These are phyloP conservation scores for Astrocystis sublimbata DNA, from an alignment of 495 filamentous ascomycete genomes.

Conservation along the genomic window DNA sequence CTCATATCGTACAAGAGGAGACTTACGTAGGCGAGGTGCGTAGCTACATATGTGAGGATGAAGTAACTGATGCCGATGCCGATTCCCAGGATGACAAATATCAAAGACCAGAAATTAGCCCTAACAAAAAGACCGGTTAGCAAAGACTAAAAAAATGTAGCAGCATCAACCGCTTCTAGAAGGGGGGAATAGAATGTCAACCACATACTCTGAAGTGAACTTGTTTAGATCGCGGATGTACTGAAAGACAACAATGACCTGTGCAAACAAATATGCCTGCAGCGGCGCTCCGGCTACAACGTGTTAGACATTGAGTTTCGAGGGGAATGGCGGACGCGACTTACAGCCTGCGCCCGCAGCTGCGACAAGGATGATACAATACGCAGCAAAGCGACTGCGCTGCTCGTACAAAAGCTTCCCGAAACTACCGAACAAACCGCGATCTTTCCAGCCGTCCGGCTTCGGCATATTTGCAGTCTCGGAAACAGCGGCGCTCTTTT, in stretches of 20 bases:
- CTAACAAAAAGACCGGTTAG: slow-evolving; percentile 4
- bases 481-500: slow-evolving; percentile 48
- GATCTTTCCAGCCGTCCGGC: slow-evolving; percentile 34
- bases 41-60: slow-evolving; percentile 35
- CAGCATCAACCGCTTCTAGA: no score
- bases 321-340: not conserved
- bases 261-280: slow-evolving; percentile 48
- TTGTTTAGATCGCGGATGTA: slow-evolving; percentile 22
- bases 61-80: slow-evolving; percentile 43
- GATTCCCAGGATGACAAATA: slow-evolving; percentile 49
- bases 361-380: slow-evolving; percentile 37
- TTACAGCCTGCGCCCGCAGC: slow-evolving; percentile 41
- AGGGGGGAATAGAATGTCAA: not conserved
- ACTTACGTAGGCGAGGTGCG: slow-evolving; percentile 38
- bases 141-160: not conserved
- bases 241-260: slow-evolving; percentile 45
- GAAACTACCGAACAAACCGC: slow-evolving; percentile 46
- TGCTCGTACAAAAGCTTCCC: slow-evolving; percentile 51
- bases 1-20: not conserved
- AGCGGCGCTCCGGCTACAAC: slow-evolving; percentile 38
- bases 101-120: slow-evolving; percentile 50
- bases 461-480: slow-evolving; percentile 27
- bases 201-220: slow-evolving; percentile 21
- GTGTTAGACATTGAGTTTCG: slow-evolving; percentile 10
- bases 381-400: slow-evolving; percentile 38